A percentile compares a stretch with the other conserved stretches of the same genome.
Evolutionary conservation across 306 rosid species (phyloP).

Genomic region (Acmispon strigosus): DNA sequence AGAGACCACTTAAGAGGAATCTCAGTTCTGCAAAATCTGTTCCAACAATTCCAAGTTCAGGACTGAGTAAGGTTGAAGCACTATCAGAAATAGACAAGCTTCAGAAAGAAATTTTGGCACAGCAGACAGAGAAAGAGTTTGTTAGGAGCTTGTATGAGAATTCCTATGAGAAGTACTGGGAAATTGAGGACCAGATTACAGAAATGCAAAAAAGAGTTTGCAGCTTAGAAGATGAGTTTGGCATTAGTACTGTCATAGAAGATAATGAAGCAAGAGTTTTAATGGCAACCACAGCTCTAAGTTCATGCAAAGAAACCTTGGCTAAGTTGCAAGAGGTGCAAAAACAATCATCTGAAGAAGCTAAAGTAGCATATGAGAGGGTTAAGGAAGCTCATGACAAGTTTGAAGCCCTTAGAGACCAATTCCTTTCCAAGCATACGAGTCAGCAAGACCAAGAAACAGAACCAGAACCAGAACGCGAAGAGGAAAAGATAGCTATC

Average conservation of each 20-base stretch:
- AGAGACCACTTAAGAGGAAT: slow-evolving; percentile 25
- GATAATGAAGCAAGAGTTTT: slow-evolving; percentile 73
- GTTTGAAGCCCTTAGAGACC: slow-evolving; percentile 39
- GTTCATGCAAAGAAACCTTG: slow-evolving; percentile 66
- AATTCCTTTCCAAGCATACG: slow-evolving; percentile 26
- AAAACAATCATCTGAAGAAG: slow-evolving; percentile 48
- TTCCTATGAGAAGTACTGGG: slow-evolving; percentile 65
- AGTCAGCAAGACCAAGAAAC: slow-evolving; percentile 1
- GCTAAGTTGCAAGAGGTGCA: slow-evolving; percentile 47
- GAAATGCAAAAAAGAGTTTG: slow-evolving; percentile 59
- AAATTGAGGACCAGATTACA: slow-evolving; percentile 53
- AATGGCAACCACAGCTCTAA: slow-evolving; percentile 79
- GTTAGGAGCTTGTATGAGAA: slow-evolving; percentile 67
- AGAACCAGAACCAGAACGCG: neutral
- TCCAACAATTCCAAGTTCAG: slow-evolving; percentile 32
- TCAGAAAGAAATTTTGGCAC: slow-evolving; percentile 66
- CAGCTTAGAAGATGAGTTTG: slow-evolving; percentile 67
- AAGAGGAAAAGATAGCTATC: slow-evolving; percentile 24
- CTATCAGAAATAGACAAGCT: slow-evolving; percentile 53
- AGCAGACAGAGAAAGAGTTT: slow-evolving; percentile 90
- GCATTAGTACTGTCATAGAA: slow-evolving; percentile 40
- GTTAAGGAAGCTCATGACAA: slow-evolving; percentile 41
- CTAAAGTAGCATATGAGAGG: slow-evolving; percentile 37
- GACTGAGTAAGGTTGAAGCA: slow-evolving; percentile 59
- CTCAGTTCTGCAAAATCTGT: slow-evolving; percentile 28